A percentile compares a stretch with the other conserved stretches of the same genome.
These are phyloP conservation scores for Trametes cingulata DNA, from an alignment of 768 basidiomycete species.

Conservation along the genomic window DNA sequence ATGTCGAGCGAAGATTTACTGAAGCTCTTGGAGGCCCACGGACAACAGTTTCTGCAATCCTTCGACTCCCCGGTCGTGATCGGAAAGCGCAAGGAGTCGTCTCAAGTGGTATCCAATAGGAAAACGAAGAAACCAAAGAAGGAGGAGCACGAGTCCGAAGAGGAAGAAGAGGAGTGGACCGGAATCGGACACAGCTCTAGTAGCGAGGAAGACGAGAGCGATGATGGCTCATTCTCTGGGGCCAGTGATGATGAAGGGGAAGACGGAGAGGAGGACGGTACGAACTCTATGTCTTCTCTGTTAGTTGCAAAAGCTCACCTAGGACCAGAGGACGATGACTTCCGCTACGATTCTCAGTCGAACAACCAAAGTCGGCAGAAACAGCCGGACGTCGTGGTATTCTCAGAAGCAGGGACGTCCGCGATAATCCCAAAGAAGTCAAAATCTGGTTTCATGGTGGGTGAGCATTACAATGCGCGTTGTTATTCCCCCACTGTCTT, in stretches of 20 bases:
- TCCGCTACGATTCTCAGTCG: slow-evolving; percentile 28
- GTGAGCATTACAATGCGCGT: slow-evolving; percentile 19
- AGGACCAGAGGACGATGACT: slow-evolving; percentile 42
- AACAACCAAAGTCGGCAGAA: not conserved
- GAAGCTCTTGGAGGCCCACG: slow-evolving; percentile 45
- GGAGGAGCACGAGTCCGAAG: slow-evolving; percentile 16
- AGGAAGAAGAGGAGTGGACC: slow-evolving; percentile 44
- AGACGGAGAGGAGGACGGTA: not conserved
- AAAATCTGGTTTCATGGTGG: slow-evolving; percentile 74
- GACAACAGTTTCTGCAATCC: slow-evolving; percentile 45
- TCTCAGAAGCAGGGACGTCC: slow-evolving; percentile 43
- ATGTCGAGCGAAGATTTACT: slow-evolving; percentile 39
- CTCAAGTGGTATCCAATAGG: not conserved
- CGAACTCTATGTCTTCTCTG: not conserved
- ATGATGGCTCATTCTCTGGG: not conserved
- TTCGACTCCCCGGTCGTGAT: slow-evolving; percentile 34
- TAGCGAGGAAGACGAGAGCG: slow-evolving; percentile 5
- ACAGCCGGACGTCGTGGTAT: slow-evolving; percentile 56
- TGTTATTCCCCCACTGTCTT: not conserved
- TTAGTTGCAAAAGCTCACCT: not conserved
- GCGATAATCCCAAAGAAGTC: slow-evolving; percentile 31
- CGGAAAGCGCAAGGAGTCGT: slow-evolving; percentile 25
- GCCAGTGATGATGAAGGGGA: slow-evolving; percentile 15
- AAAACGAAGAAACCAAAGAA: slow-evolving; percentile 28
- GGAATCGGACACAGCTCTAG: slow-evolving; percentile 33